These are phyloP conservation scores for Arxiozyma slooffiae DNA, from an alignment of 1,139 yeast species.

Conservation along the genomic window DNA sequence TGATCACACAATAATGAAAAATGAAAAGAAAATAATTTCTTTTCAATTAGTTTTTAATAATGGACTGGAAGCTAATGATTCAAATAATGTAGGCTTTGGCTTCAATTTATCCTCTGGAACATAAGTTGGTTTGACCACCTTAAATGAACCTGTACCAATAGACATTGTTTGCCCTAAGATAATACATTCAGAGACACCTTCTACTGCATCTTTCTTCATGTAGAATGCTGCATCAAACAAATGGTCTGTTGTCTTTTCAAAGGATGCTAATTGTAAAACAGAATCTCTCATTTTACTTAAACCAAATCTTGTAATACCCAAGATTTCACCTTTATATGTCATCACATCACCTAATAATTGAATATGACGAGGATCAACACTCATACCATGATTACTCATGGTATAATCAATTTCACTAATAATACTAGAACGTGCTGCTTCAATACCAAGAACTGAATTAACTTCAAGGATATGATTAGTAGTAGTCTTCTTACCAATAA, in stretches of 20 bases:
- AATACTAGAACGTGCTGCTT: slow-evolving; percentile 91
- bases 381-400: slow-evolving; percentile 99
- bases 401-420: slow-evolving; percentile 93
- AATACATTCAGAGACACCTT: slow-evolving; percentile 97
- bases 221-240: slow-evolving; percentile 96
- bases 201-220: slow-evolving; percentile 91
- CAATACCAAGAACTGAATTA: slow-evolving; percentile 84
- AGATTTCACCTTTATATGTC: slow-evolving; percentile 97
- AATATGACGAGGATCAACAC: slow-evolving; percentile 98
- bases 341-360: slow-evolving; percentile 95
- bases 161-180: slow-evolving; percentile 96
- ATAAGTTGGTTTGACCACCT: slow-evolving; percentile 56
- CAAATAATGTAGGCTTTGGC: slow-evolving; percentile 53
- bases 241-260: slow-evolving; percentile 97
- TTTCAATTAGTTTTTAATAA: not conserved
- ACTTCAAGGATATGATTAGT: slow-evolving; percentile 93
- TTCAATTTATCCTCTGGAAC: slow-evolving; percentile 38
- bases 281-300: slow-evolving; percentile 97
- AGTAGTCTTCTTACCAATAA: slow-evolving; percentile 72
- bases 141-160: slow-evolving; percentile 95
- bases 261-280: slow-evolving; percentile 90
- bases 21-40: no score
- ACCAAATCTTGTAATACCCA: slow-evolving; percentile 97
- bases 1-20: not conserved
- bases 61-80: slow-evolving; percentile 20